Evolutionary conservation across 306 rosid species (phyloP).

Genomic region (Echinosophora koreensis): DNA sequence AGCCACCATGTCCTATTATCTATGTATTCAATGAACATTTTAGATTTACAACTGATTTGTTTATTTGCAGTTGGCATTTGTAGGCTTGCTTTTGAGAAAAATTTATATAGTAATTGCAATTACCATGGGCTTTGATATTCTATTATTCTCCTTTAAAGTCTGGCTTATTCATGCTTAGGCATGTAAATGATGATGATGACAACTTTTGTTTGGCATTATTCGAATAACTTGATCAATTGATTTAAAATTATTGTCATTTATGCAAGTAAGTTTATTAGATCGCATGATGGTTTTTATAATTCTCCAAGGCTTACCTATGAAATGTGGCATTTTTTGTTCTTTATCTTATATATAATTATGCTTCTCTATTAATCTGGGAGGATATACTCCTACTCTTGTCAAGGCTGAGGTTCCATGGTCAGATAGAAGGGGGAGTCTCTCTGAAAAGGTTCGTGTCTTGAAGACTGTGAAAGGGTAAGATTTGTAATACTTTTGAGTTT

Average conservation of each 20-base stretch:
- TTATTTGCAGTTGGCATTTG: background rate
- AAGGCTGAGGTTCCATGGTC: conserved; percentile 99
- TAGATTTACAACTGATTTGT: background rate
- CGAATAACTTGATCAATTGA: background rate
- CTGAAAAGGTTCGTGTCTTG: conserved; percentile 90
- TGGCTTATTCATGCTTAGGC: background rate
- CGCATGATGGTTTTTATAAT: background rate
- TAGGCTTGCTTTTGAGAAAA: no score
- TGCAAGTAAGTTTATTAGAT: background rate
- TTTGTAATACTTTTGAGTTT: background rate
- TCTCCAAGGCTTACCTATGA: background rate
- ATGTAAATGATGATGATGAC: background rate
- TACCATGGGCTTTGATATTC: background rate
- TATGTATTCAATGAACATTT: background rate
- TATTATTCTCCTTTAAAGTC: conserved; percentile 17
- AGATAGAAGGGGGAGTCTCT: conserved; percentile 78
- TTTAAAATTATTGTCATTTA: background rate
- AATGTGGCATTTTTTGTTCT: background rate
- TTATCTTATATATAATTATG: conserved; percentile 22
- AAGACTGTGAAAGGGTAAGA: conserved; percentile 94
- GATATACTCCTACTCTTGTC: conserved; percentile 70
- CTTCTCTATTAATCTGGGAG: conserved; percentile 64
- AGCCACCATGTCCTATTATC: no score
- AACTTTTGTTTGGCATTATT: conserved; percentile 12
- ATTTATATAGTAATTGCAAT: background rate